phyloP scores from a whole-genome alignment of 2,329 filamentous ascomycete species.

The Xylogone sp. region DNA sequence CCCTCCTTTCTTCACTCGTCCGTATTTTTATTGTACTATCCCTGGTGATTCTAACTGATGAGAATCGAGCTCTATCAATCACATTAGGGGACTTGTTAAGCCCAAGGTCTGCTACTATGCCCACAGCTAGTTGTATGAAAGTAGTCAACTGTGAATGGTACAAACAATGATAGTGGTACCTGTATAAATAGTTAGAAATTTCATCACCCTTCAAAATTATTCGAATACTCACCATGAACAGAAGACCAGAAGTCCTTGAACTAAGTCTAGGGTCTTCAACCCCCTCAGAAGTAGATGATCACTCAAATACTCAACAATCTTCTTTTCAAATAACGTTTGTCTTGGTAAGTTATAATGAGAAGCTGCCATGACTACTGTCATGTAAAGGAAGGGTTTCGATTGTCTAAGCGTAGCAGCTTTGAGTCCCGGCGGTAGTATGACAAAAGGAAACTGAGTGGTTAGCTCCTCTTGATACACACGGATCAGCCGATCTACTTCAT shows the following conservation, averaged over 20 bases:
- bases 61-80: not conserved
- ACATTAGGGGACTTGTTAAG: not conserved
- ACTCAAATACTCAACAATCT: slow-evolving; percentile 31
- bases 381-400: slow-evolving; percentile 3
- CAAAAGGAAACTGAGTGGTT: slow-evolving; percentile 6
- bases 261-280: slow-evolving; percentile 37
- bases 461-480: slow-evolving; percentile 4
- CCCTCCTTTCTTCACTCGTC: slow-evolving; percentile 1
- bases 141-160: slow-evolving; percentile 1
- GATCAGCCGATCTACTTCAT: not conserved
- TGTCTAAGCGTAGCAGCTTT: slow-evolving; percentile 1
- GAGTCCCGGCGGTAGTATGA: slow-evolving; percentile 1
- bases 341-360: not conserved
- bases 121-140: not conserved
- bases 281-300: slow-evolving; percentile 38
- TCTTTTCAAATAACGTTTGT: not conserved
- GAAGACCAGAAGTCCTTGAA: slow-evolving; percentile 43
- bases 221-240: slow-evolving; percentile 38
- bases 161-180: slow-evolving; percentile 1
- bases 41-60: not conserved
- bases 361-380: slow-evolving; percentile 4
- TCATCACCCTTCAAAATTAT: not conserved
- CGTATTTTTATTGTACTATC: not conserved
- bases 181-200: not conserved
- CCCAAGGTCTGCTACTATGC: not conserved